Evolutionary conservation across 495 filamentous ascomycete genomes (phyloP).

Genomic region (Penicillium samsonianum): DNA sequence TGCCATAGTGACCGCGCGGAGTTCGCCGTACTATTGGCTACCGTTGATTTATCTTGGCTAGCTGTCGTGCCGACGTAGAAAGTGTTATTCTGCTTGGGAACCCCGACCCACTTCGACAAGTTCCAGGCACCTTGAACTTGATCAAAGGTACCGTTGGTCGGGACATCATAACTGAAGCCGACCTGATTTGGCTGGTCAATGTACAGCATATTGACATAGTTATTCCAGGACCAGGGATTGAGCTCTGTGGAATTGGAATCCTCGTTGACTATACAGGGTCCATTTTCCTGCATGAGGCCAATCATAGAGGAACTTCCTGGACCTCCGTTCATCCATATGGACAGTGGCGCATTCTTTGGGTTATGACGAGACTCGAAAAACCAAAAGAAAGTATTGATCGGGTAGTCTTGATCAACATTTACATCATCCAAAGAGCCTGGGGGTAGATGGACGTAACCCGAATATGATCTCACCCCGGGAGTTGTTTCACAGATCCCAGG

Average conservation of each 20-base stretch:
- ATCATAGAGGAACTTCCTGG: slow-evolving; percentile 62
- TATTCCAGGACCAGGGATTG: slow-evolving; percentile 62
- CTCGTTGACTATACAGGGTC: slow-evolving; percentile 58
- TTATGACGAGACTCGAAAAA: slow-evolving; percentile 49
- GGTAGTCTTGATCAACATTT: slow-evolving; percentile 35
- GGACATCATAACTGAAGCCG: slow-evolving; percentile 60
- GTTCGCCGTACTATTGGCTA: slow-evolving; percentile 55
- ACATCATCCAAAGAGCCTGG: slow-evolving; percentile 38
- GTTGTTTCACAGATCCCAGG: slow-evolving; percentile 55
- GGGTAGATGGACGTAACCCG: slow-evolving; percentile 47
- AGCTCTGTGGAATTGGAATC: slow-evolving; percentile 51
- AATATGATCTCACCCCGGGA: slow-evolving; percentile 45
- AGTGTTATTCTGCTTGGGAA: slow-evolving; percentile 60
- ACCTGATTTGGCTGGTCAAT: slow-evolving; percentile 65
- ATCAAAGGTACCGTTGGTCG: slow-evolving; percentile 48
- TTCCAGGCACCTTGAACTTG: slow-evolving; percentile 37
- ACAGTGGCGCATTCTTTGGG: slow-evolving; percentile 50
- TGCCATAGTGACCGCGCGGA: slow-evolving; percentile 56
- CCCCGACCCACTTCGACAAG: slow-evolving; percentile 33
- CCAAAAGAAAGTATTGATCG: slow-evolving; percentile 51
- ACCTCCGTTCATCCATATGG: slow-evolving; percentile 59
- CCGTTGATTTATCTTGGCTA: slow-evolving; percentile 45
- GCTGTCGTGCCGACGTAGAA: slow-evolving; percentile 62
- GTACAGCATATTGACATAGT: slow-evolving; percentile 64
- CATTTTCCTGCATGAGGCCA: slow-evolving; percentile 64